These are phyloP conservation scores for Flaveria floridana DNA, from an alignment of 140 eudicot genomes.

Conservation along the genomic window DNA sequence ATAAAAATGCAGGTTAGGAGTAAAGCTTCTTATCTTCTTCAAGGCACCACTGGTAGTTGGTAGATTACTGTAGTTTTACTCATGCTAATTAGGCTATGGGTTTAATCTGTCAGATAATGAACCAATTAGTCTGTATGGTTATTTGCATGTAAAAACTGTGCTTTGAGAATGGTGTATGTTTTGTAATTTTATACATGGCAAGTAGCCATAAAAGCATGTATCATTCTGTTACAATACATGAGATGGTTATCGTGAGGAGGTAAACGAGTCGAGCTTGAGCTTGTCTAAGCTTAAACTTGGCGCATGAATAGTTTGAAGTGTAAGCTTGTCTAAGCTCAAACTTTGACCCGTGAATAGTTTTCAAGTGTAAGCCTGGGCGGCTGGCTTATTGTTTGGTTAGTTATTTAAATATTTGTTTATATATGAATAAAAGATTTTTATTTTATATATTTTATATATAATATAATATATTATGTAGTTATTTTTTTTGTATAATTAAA, in stretches of 20 bases:
- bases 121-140: background rate
- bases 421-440: too few relatives aligned
- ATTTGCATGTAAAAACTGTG: constrained; percentile 15
- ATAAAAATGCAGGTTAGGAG: constrained; percentile 63
- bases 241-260: background rate
- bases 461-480: too few relatives aligned
- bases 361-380: too few relatives aligned
- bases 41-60: constrained; percentile 42
- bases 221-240: background rate
- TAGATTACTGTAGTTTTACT: constrained; percentile 33
- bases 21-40: constrained; percentile 84
- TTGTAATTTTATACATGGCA: background rate
- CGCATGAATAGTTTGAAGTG: background rate
- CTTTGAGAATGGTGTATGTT: background rate
- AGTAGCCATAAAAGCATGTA: background rate
- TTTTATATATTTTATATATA: too few relatives aligned
- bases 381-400: too few relatives aligned
- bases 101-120: background rate
- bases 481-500: too few relatives aligned
- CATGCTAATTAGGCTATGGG: background rate
- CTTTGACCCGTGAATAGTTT: too few relatives aligned
- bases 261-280: too few relatives aligned
- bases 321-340: too few relatives aligned
- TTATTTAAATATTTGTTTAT: too few relatives aligned
- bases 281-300: background rate